Conservation (phyloP, 1,284 basidiomycete genomes). For the Heterobasidion occidentale region DNA sequence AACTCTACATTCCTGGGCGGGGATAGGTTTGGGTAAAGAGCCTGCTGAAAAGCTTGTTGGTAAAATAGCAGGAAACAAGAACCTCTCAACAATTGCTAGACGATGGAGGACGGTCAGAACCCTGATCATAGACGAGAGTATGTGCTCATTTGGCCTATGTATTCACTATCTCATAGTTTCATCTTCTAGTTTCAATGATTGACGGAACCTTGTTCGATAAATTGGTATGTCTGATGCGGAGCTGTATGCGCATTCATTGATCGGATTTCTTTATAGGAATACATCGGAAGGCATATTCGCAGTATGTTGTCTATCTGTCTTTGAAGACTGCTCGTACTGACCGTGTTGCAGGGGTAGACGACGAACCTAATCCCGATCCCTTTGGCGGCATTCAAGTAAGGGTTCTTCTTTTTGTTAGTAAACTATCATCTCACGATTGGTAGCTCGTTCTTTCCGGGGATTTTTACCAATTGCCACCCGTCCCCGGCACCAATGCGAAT, state of each 20-base stretch:
- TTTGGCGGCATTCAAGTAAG: slow-evolving; percentile 72
- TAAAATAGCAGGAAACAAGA: slow-evolving; percentile 46
- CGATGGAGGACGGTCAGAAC: slow-evolving; percentile 48
- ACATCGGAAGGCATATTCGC: slow-evolving; percentile 44
- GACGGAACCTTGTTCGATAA: slow-evolving; percentile 60
- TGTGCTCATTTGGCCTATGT: not conserved
- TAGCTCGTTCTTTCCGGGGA: slow-evolving; percentile 73
- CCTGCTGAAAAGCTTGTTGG: slow-evolving; percentile 50
- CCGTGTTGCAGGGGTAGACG: too few species aligned
- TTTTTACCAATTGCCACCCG: slow-evolving; percentile 77
- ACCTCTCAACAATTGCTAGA: slow-evolving; percentile 11
- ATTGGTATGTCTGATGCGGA: slow-evolving; percentile 29
- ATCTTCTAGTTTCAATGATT: slow-evolving; percentile 46
- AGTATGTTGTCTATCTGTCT: slow-evolving; percentile 10
- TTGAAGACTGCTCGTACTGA: too few species aligned
- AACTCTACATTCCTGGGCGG: slow-evolving; percentile 90
- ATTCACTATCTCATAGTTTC: not conserved
- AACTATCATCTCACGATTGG: slow-evolving; percentile 5
- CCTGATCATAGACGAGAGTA: slow-evolving; percentile 69
- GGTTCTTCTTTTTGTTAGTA: slow-evolving; percentile 2
- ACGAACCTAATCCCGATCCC: slow-evolving; percentile 26
- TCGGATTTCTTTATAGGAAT: slow-evolving; percentile 20
- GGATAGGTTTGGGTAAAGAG: slow-evolving; percentile 82
- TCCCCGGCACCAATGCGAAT: slow-evolving; percentile 35
- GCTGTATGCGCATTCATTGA: too few species aligned